Evolutionary conservation across 2,329 filamentous ascomycete genomes (phyloP).

Genomic region (Stachybotrys elegans): DNA sequence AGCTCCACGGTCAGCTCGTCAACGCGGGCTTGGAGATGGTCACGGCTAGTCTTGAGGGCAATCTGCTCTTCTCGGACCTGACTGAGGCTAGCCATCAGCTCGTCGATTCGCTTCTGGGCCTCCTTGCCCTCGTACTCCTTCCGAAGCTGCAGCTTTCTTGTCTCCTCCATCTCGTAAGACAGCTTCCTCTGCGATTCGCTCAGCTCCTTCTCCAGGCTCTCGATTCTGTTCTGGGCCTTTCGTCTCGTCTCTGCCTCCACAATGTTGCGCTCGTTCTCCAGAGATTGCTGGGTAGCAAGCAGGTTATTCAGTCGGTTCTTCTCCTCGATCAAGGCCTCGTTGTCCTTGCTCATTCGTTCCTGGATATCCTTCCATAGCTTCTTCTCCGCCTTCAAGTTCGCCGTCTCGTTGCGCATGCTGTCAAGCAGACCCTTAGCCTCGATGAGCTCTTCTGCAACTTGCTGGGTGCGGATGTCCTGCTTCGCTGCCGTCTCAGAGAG

Average conservation of each 20-base stretch:
- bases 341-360: constrained; percentile 80
- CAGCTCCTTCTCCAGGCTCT: constrained; percentile 75
- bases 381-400: constrained; percentile 93
- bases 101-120: constrained; percentile 85
- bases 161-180: constrained; percentile 75
- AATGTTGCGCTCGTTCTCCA: constrained; percentile 88
- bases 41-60: constrained; percentile 77
- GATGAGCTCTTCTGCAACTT: constrained; percentile 88
- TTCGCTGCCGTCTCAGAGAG: constrained; percentile 81
- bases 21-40: constrained; percentile 83
- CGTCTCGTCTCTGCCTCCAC: constrained; percentile 76
- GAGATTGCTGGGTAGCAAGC: constrained; percentile 76
- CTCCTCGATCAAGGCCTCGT: constrained; percentile 78
- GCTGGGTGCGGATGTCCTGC: constrained; percentile 84
- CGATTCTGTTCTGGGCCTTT: constrained; percentile 71
- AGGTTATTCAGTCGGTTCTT: constrained; percentile 77
- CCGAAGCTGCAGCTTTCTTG: constrained; percentile 73
- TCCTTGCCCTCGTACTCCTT: constrained; percentile 90
- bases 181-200: constrained; percentile 76
- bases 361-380: constrained; percentile 93
- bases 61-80: constrained; percentile 83
- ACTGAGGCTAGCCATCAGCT: constrained; percentile 74
- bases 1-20: constrained; percentile 87
- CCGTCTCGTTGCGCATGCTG: constrained; percentile 82
- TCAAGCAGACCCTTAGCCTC: constrained; percentile 79